Evolutionary conservation across 805 yeast genomes (phyloP), one percentile per base, ranked within the genome.

Genomic region (Hermanozyma aechmeae): DNA sequence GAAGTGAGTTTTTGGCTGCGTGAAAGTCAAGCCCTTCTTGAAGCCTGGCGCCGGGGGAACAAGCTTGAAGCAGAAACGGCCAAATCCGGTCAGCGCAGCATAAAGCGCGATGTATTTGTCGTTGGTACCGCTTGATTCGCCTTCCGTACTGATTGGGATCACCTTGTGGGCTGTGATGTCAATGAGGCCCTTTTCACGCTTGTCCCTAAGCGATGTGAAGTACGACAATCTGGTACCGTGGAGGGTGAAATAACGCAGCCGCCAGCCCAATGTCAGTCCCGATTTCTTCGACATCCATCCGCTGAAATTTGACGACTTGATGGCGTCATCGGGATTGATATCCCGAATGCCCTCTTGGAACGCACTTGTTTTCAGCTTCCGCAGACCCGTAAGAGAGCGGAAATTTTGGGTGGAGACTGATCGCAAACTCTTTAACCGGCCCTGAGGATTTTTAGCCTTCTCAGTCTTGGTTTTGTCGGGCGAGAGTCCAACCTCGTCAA

Each of bases 41-140:
- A 89, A 83, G 0, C 99, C 99, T 0, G 97, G 97, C 2, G 94
- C 95, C 0, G 99, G 99, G 7, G 99, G 99, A 3, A 87, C 74
- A 9, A 92, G 53, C 53, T 87, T 87, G 64, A 92, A 89, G 46
- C 95, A 85, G 50, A 75, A 83, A 23, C 94, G 68, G n/a, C 97
- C 97, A 25, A 82, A 79, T 6, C 96, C 96, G 3, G 95, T 80
- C 18, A 89, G 77, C 0, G 96, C 92, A 1, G 97, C 96, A 53
- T 83, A 83, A 26, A 89, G 57, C 0, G 96, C 83, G 22, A 84
- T 76, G 31, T 82, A 66, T 50, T 80, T 83, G 56, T 87, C 96
- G 43, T 84, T 94, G 10, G 67, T 57, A 34, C 79, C 87, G 16
- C 32, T 35, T 17, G 34, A 31, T 12, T 60, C 65, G 4, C 52